These are phyloP conservation scores for Aspergillus sp. DNA, from an alignment of 2,329 filamentous ascomycete species.

Conservation along the genomic window DNA sequence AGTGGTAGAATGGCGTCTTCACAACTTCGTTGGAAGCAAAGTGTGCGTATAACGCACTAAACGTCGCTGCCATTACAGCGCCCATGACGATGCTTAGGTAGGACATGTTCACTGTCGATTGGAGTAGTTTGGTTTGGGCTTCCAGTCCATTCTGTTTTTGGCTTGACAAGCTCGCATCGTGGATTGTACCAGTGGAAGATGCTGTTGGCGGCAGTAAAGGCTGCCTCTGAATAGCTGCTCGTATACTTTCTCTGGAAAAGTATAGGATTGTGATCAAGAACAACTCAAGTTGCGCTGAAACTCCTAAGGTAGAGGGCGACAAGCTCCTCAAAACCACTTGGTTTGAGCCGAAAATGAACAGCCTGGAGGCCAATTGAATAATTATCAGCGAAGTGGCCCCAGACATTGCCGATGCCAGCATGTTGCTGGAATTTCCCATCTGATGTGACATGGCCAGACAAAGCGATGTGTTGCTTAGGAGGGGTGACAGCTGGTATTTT, in stretches of 20 bases:
- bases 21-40: conserved; percentile 56
- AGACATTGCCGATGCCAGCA: conserved; percentile 54
- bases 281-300: conserved; percentile 88
- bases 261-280: conserved; percentile 93
- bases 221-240: conserved; percentile 88
- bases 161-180: conserved; percentile 14
- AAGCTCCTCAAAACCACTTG: conserved; percentile 87
- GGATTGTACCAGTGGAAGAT: conserved; percentile 23
- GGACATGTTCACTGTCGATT: conserved; percentile 85
- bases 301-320: conserved; percentile 80
- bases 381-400: conserved; percentile 85
- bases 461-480: not conserved
- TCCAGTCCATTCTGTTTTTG: conserved; percentile 21
- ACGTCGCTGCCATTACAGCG: conserved; percentile 62
- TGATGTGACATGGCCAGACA: conserved; percentile 23
- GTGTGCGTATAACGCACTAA: conserved; percentile 71
- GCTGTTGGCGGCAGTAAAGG: conserved; percentile 38
- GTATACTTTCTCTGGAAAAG: conserved; percentile 87
- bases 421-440: conserved; percentile 26
- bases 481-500: not conserved
- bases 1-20: conserved; percentile 65
- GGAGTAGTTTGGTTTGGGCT: conserved; percentile 48
- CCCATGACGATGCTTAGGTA: conserved; percentile 78
- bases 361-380: conserved; percentile 84
- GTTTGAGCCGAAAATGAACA: conserved; percentile 88